These are phyloP conservation scores for Parastagonospora avenae DNA, from an alignment of 2,329 filamentous ascomycete species.

Conservation along the genomic window DNA sequence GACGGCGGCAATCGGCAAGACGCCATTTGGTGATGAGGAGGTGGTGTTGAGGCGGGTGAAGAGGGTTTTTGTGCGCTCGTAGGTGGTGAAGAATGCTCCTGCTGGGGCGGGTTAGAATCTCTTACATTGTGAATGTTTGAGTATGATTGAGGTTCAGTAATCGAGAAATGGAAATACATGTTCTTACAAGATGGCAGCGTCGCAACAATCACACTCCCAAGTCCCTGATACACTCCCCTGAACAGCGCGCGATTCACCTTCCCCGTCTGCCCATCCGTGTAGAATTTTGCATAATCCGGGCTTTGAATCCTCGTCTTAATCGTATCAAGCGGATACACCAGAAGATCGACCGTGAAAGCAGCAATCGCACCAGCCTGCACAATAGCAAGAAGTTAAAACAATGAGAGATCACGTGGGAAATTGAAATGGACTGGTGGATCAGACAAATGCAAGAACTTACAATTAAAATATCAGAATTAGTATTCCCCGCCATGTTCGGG, in stretches of 20 bases:
- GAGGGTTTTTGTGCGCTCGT: conserved; percentile 74
- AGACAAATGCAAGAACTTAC: conserved; percentile 55
- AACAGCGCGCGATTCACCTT: conserved; percentile 64
- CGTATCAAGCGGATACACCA: conserved; percentile 88
- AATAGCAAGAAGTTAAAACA: background rate
- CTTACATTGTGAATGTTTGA: background rate
- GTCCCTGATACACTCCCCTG: conserved; percentile 81
- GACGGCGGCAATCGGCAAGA: conserved; percentile 70
- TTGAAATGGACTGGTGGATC: too few species aligned
- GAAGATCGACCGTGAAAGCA: conserved; percentile 82
- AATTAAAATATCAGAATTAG: conserved; percentile 62
- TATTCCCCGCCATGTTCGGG: conserved; percentile 45
- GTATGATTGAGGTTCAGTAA: too few species aligned
- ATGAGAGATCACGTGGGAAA: too few species aligned
- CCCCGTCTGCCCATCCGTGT: conserved; percentile 62
- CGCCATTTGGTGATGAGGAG: conserved; percentile 31
- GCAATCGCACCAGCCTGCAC: conserved; percentile 81
- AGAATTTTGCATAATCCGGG: conserved; percentile 72
- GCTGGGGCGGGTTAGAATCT: conserved; percentile 52
- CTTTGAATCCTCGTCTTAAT: conserved; percentile 87
- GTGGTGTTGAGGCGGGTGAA: conserved; percentile 59
- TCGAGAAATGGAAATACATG: background rate
- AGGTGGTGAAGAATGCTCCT: conserved; percentile 88
- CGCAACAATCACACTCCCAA: conserved; percentile 82
- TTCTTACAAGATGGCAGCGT: conserved; percentile 79